Conservation (phyloP, 225 moss, liverwort and hornwort species). For the Lunularia cruciata region DNA sequence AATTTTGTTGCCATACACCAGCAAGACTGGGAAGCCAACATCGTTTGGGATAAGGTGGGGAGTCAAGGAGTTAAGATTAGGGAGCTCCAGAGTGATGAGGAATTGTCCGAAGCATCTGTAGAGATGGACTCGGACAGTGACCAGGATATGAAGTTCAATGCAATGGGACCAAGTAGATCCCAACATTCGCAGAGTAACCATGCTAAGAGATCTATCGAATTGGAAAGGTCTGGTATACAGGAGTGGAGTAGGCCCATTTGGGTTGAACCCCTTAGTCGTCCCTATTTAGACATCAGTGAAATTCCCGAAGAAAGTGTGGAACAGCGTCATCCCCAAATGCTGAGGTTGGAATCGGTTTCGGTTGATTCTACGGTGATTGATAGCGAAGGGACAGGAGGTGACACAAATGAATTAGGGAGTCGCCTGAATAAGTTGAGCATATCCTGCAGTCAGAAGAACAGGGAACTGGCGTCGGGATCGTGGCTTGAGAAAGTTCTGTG, state of each 20-base stretch:
- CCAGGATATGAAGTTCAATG: conserved; percentile 17
- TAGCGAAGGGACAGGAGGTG: conserved; percentile 32
- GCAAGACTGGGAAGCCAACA: conserved; percentile 84
- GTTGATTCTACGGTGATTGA: conserved; percentile 23
- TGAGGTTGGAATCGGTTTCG: conserved; percentile 63
- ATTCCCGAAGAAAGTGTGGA: conserved; percentile 28
- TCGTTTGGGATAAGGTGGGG: conserved; percentile 68
- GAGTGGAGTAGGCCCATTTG: conserved; percentile 62
- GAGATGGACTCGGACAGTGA: conserved; percentile 75
- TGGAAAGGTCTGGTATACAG: conserved; percentile 2
- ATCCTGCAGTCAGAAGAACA: conserved; percentile 62
- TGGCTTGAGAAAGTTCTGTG: conserved; percentile 68
- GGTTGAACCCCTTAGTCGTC: conserved; percentile 69
- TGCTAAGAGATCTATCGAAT: conserved; percentile 5
- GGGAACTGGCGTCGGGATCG: conserved; percentile 67
- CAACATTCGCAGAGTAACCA: background rate
- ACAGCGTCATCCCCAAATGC: conserved; percentile 79
- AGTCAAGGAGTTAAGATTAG: conserved; percentile 12
- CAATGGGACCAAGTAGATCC: background rate
- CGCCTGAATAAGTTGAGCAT: conserved; percentile 57
- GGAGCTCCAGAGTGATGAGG: conserved; percentile 20
- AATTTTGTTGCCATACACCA: conserved; percentile 89
- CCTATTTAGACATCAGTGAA: conserved; percentile 22
- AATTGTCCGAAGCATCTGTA: conserved; percentile 18
- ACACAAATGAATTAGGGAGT: conserved; percentile 43